A percentile compares a stretch with the other conserved stretches of the same genome.
Conservation (phyloP, 108 stramenopile genomes). For the Thalassiosira profunda region DNA sequence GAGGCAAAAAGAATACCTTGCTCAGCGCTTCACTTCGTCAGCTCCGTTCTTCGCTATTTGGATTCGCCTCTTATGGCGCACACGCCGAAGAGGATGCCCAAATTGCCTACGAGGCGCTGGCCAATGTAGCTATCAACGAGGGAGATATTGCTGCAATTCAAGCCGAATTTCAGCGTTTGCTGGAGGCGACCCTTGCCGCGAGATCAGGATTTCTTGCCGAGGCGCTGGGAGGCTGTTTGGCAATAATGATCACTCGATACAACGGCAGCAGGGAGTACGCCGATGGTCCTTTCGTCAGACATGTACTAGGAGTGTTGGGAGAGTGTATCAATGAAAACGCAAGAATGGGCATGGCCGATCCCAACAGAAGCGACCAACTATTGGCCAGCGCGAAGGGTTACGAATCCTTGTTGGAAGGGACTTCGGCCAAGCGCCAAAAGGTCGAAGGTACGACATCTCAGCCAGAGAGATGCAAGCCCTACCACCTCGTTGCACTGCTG, state of each 20-base stretch:
- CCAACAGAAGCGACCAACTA: too few relatives aligned
- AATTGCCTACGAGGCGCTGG: conserved; percentile 19
- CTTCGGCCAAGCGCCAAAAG: neutral
- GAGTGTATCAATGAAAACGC: conserved; percentile 2
- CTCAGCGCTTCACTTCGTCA: conserved; percentile 6
- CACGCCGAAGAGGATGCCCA: conserved; percentile 19
- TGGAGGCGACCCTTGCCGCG: conserved; percentile 13
- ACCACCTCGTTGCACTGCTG: conserved; percentile 18
- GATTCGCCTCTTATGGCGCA: conserved; percentile 24
- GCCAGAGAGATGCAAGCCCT: conserved; percentile 11
- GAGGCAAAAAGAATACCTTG: neutral
- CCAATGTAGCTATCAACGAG: conserved; percentile 6
- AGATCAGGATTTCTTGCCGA: conserved; percentile 1
- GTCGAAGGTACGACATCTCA: neutral
- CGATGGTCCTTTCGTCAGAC: neutral
- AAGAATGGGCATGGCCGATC: neutral
- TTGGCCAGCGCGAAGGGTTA: too few relatives aligned
- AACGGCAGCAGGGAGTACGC: conserved; percentile 30
- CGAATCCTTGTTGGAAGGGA: too few relatives aligned
- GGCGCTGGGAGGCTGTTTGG: conserved; percentile 1
- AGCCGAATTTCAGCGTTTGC: conserved; percentile 20
- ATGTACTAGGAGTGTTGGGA: conserved; percentile 7
- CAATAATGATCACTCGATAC: conserved; percentile 16
- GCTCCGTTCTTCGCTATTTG: conserved; percentile 17
- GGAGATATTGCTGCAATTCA: neutral